phyloP scores from a whole-genome alignment of 202 grass and related monocot species.

The Brachypodium distachyon region DNA sequence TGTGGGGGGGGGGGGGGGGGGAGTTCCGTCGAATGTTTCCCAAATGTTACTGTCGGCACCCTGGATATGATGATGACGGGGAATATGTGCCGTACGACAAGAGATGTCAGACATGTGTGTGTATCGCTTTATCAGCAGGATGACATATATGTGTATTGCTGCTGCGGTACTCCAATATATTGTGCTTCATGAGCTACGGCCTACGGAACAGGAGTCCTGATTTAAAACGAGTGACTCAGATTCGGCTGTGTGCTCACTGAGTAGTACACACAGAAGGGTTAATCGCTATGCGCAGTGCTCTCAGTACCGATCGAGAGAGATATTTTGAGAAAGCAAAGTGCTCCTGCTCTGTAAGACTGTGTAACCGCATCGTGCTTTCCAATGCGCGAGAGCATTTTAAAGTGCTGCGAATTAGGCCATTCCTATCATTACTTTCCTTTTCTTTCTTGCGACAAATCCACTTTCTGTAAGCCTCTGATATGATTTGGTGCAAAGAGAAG shows the following conservation, averaged over 20 bases:
- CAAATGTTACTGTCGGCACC: conserved; percentile 39
- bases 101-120: background rate
- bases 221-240: background rate
- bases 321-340: conserved; percentile 13
- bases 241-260: background rate
- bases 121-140: conserved; percentile 8
- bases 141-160: background rate
- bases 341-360: too few relatives aligned
- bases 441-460: background rate
- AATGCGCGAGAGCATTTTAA: conserved; percentile 23
- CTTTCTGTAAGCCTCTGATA: background rate
- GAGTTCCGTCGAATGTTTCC: conserved; percentile 31
- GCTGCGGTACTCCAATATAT: background rate
- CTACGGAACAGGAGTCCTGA: too few relatives aligned
- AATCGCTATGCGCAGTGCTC: background rate
- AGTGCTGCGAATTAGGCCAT: conserved; percentile 20
- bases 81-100: background rate
- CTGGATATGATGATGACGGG: conserved; percentile 21
- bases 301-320: background rate
- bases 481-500: conserved; percentile 5
- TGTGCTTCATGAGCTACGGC: background rate
- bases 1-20: too few relatives aligned
- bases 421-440: background rate
- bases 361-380: conserved; percentile 13
- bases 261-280: background rate